These are phyloP conservation scores for Acanthamoeba royreba DNA, from an alignment of 208 protist species.

Conservation along the genomic window DNA sequence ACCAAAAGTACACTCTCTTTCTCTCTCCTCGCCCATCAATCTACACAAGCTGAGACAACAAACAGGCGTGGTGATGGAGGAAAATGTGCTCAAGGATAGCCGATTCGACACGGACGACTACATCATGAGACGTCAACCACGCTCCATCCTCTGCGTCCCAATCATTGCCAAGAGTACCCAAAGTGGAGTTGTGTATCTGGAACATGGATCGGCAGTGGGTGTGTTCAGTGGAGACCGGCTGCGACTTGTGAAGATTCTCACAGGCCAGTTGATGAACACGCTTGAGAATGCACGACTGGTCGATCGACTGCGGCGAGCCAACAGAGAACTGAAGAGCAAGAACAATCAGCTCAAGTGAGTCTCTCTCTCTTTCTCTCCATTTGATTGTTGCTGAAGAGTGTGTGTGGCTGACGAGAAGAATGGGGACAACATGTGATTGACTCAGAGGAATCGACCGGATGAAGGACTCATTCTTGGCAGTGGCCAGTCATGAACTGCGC, in stretches of 20 bases:
- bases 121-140: not conserved
- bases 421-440: too few relatives aligned
- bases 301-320: not conserved
- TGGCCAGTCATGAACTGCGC: conserved; percentile 59
- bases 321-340: not conserved
- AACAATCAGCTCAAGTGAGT: not conserved
- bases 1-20: not conserved
- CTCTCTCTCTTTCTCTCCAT: too few relatives aligned
- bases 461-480: conserved; percentile 20
- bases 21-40: too few relatives aligned
- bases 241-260: not conserved
- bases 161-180: not conserved
- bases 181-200: not conserved
- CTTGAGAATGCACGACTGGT: not conserved
- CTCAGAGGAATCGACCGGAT: not conserved
- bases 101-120: conserved; percentile 8
- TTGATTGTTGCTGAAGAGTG: too few relatives aligned
- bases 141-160: conserved; percentile 10
- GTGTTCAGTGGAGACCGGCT: conserved; percentile 13
- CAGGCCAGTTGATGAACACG: not conserved
- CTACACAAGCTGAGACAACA: too few relatives aligned
- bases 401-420: too few relatives aligned
- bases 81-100: not conserved
- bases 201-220: not conserved
- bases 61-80: not conserved